Evolutionary conservation across 768 basidiomycete genomes (phyloP), one percentile per base, ranked within the genome.

Genomic region (Lactifluus hygrophoroides): DNA sequence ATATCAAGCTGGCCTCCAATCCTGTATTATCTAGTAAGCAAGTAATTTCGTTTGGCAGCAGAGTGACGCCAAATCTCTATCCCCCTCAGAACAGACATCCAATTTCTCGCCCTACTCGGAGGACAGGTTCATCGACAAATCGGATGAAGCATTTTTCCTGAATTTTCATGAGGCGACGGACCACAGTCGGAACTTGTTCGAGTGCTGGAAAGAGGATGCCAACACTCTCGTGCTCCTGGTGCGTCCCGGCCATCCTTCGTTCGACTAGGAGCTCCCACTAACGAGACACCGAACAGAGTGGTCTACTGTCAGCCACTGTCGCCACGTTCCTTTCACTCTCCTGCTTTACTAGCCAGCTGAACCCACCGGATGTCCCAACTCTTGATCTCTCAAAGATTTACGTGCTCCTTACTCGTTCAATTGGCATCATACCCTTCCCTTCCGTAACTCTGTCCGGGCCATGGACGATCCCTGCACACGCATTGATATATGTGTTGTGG

Each of bases 191-290:
- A 48, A 9, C 19, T 7, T 32, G 28, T 11, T 35, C 14, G 48
- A 35, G 32, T 19, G 38, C 11, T 51, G 40, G 48, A 27, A 14
- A 43, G 23, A 25, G 7, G 30, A 50, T n/a, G 48, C 49, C 32
- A 57, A 44, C n/a, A n/a, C 19, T 10, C 11, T 51, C 28, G 35
- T 50, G 25, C 21, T 57, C 42, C 17, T 57, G 42, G 56, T 57
- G 14, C 23, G 56, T 51, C 21, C 16, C 11, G 23, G 2, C 16
- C 27, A 4, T 23, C 42, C 10, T 35, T 14, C 49, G n/a, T 21
- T 42, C 16, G 17, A 3, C 17, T 46, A 3, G 17, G 35, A 38
- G 11, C 10, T 14, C 17, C 30, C 32, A 30, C 28, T 35, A 13
- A 57, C 6, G n/a, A 51, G 21, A 50, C 6, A 17, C 27, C 16